Percentiles rank a stretch among this genome's conserved stretches.
These are phyloP conservation scores for Ceratobasidium sp. DNA, from an alignment of 1,284 basidiomycete genomes.

Conservation along the genomic window DNA sequence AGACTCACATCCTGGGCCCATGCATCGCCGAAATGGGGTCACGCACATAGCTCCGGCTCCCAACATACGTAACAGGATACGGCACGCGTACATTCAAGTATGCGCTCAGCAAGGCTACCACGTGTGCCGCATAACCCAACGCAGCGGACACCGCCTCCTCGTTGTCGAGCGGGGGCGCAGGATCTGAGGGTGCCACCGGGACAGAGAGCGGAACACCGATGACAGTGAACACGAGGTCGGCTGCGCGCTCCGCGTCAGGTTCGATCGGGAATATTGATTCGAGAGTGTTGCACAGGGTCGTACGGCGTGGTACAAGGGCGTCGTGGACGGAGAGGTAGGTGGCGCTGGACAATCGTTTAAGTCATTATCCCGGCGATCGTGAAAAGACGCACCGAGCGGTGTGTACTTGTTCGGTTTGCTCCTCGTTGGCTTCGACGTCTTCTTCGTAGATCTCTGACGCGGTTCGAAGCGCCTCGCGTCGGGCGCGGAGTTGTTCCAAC, in stretches of 20 bases:
- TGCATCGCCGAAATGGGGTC: slow-evolving; percentile 94
- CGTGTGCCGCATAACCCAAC: slow-evolving; percentile 86
- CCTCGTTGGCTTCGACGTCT: slow-evolving; percentile 50
- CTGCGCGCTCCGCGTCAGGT: slow-evolving; percentile 69
- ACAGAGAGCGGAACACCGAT: slow-evolving; percentile 86
- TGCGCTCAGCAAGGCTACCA: slow-evolving; percentile 81
- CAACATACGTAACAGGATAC: slow-evolving; percentile 90
- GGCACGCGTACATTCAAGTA: slow-evolving; percentile 81
- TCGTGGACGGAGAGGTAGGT: slow-evolving; percentile 61
- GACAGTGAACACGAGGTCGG: slow-evolving; percentile 86
- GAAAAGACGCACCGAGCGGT: slow-evolving; percentile 36
- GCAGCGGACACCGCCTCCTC: slow-evolving; percentile 88
- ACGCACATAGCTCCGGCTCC: slow-evolving; percentile 86
- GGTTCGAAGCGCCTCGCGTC: slow-evolving; percentile 50
- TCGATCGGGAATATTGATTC: slow-evolving; percentile 89
- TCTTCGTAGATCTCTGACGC: slow-evolving; percentile 49
- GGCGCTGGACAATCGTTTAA: slow-evolving; percentile 51
- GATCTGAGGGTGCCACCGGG: slow-evolving; percentile 76
- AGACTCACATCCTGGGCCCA: slow-evolving; percentile 85
- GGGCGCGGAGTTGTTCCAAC: slow-evolving; percentile 50
- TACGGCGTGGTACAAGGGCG: slow-evolving; percentile 67
- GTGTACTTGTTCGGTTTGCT: slow-evolving; percentile 46
- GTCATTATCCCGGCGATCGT: neutral
- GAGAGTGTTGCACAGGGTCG: slow-evolving; percentile 77
- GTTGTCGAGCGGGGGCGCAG: slow-evolving; percentile 87